Conservation (phyloP, 2,329 filamentous ascomycete genomes). For the Botrytis medusae region DNA sequence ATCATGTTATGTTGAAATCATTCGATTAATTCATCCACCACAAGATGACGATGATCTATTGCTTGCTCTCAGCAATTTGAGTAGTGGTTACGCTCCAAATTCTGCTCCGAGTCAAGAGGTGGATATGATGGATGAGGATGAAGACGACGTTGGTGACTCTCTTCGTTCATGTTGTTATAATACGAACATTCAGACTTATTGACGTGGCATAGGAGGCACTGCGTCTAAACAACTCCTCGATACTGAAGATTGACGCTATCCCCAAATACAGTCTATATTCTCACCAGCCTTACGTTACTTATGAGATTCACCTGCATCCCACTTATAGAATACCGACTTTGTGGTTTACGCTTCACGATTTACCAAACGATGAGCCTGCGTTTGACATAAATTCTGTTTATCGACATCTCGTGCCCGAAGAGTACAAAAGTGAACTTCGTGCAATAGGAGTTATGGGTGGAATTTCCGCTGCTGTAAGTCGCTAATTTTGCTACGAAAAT, state of each 20-base stretch:
- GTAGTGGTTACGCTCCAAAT: conserved; percentile 19
- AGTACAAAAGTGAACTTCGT: conserved; percentile 61
- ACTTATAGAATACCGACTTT: conserved; percentile 74
- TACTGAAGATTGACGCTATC: conserved; percentile 5
- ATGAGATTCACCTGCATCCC: conserved; percentile 73
- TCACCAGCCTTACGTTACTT: conserved; percentile 50
- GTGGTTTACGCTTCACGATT: conserved; percentile 68
- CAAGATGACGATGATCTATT: conserved; percentile 37
- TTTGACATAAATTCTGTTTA: conserved; percentile 70
- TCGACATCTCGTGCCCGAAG: conserved; percentile 65
- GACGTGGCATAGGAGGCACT: conserved; percentile 32
- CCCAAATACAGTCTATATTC: conserved; percentile 34
- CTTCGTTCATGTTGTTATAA: neutral
- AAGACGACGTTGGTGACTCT: conserved; percentile 34
- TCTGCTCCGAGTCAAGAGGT: conserved; percentile 31
- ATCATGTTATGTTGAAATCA: conserved; percentile 37
- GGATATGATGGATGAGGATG: conserved; percentile 34
- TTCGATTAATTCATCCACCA: conserved; percentile 34
- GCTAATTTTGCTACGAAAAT: neutral
- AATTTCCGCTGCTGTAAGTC: conserved; percentile 73
- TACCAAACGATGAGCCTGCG: conserved; percentile 55
- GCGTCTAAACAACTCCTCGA: conserved; percentile 10
- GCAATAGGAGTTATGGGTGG: conserved; percentile 65
- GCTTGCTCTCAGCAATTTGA: conserved; percentile 32
- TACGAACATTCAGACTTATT: neutral